Percentiles rank a stretch among this genome's conserved stretches.
phyloP scores from a whole-genome alignment of 176 grass and related monocot genomes.

The Musa schizocarpa region DNA sequence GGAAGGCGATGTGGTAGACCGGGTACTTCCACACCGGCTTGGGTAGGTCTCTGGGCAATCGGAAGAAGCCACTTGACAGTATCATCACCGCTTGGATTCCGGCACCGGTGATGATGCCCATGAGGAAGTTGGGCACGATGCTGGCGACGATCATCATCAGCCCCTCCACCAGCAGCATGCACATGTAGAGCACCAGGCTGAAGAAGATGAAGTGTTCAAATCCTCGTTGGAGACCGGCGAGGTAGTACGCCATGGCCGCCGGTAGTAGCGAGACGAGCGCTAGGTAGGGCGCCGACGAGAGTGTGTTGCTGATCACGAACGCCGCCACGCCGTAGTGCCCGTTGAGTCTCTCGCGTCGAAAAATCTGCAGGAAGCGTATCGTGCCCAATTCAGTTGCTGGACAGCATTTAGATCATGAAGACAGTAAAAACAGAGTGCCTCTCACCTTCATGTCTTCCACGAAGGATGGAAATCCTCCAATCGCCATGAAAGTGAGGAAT shows the following conservation, averaged over 20 bases:
- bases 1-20: neutral
- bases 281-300: neutral
- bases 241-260: neutral
- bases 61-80: neutral
- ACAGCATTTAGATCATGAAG: neutral
- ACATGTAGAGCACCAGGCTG: conserved; percentile 4
- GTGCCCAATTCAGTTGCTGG: neutral
- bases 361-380: neutral
- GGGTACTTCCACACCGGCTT: conserved; percentile 3
- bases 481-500: conserved; percentile 96
- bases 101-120: conserved; percentile 15
- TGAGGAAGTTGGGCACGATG: conserved; percentile 10
- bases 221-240: neutral
- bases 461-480: conserved; percentile 92
- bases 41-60: neutral
- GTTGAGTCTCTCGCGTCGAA: conserved; percentile 3
- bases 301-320: conserved; percentile 10
- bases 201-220: neutral
- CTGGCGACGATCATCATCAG: conserved; percentile 16
- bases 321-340: conserved; percentile 6
- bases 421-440: neutral
- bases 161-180: conserved; percentile 1
- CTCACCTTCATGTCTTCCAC: conserved; percentile 96
- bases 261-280: neutral
- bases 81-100: conserved; percentile 10